Percentiles rank a stretch among this genome's conserved stretches.
phyloP scores from a whole-genome alignment of 192 early-diverging fungal genomes.

The Linnemannia elongata region DNA sequence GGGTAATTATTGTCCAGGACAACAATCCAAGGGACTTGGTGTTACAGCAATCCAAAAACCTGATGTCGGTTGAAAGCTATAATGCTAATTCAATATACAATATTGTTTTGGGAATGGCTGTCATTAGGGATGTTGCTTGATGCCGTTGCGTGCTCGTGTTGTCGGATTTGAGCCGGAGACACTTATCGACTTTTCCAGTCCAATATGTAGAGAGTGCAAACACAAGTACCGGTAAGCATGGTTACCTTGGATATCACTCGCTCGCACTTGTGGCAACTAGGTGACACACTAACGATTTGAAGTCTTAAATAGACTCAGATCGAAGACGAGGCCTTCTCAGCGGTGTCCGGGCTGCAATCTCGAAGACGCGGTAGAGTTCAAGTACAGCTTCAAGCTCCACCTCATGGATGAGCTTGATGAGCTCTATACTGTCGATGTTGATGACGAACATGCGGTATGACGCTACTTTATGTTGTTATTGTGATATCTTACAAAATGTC shows the following conservation, averaged over 20 bases:
- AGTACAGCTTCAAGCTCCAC: slow-evolving; percentile 23
- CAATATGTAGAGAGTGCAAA: slow-evolving; percentile 8
- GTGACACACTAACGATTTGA: too few species aligned
- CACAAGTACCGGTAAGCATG: slow-evolving; percentile 25
- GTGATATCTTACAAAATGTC: too few species aligned
- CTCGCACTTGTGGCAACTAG: too few species aligned
- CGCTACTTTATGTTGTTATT: too few species aligned
- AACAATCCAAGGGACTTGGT: not conserved
- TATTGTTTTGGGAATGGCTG: too few species aligned
- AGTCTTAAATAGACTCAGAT: not conserved
- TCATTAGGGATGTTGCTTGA: not conserved
- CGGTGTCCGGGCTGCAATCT: not conserved
- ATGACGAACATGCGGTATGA: slow-evolving; percentile 34
- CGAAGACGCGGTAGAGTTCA: not conserved
- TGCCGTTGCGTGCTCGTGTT: slow-evolving; percentile 7
- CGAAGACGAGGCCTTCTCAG: not conserved
- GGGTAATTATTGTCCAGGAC: not conserved
- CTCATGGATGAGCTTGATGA: slow-evolving; percentile 29
- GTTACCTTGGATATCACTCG: not conserved
- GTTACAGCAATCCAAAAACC: not conserved
- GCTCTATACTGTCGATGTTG: slow-evolving; percentile 13
- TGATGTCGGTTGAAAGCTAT: too few species aligned
- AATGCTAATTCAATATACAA: too few species aligned
- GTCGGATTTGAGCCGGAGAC: slow-evolving; percentile 13
- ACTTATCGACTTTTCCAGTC: slow-evolving; percentile 23